These are phyloP conservation scores for Kluyveromyces sp. DNA, from an alignment of 1,139 yeast genomes.

Conservation along the genomic window DNA sequence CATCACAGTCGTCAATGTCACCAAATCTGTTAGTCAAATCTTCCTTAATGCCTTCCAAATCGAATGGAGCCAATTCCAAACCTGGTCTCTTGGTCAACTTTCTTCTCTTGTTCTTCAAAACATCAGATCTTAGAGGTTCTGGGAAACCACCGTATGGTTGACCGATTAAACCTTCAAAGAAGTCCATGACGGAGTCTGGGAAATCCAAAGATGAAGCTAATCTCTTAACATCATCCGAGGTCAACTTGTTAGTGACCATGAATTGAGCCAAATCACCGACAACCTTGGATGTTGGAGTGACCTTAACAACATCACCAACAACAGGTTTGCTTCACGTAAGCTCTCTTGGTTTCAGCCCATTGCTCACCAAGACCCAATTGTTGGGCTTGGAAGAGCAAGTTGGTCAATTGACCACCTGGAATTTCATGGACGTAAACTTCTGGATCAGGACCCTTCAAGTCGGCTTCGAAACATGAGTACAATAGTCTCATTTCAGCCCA, in stretches of 20 bases:
- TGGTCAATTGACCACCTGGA: conserved; percentile 99
- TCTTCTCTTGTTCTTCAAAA: conserved; percentile 82
- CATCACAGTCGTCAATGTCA: conserved; percentile 70
- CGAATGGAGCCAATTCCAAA: conserved; percentile 73
- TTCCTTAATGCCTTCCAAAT: conserved; percentile 59
- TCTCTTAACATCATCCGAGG: conserved; percentile 75
- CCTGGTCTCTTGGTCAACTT: conserved; percentile 90
- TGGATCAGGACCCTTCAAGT: conserved; percentile 98
- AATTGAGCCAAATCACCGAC: conserved; percentile 99
- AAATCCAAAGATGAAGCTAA: conserved; percentile 87
- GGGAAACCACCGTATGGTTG: conserved; percentile 99
- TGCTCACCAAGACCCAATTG: conserved; percentile 95
- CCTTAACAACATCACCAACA: conserved; percentile 93
- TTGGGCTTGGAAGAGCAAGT: conserved; percentile 96
- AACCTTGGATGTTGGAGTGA: conserved; percentile 97
- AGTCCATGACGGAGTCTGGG: conserved; percentile 97
- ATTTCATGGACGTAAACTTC: conserved; percentile 97
- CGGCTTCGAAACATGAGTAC: conserved; percentile 96
- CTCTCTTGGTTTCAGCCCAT: conserved; percentile 93
- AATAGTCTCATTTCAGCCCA: conserved; percentile 98
- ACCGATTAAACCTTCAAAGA: conserved; percentile 98
- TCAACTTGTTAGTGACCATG: conserved; percentile 91
- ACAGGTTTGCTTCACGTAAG: conserved; percentile 83
- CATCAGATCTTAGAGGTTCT: conserved; percentile 89
- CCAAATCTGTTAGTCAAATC: conserved; percentile 61